Percentiles rank a stretch among this genome's conserved stretches.
Conservation (phyloP, 345 rosid species). For the Isatis tinctoria region DNA sequence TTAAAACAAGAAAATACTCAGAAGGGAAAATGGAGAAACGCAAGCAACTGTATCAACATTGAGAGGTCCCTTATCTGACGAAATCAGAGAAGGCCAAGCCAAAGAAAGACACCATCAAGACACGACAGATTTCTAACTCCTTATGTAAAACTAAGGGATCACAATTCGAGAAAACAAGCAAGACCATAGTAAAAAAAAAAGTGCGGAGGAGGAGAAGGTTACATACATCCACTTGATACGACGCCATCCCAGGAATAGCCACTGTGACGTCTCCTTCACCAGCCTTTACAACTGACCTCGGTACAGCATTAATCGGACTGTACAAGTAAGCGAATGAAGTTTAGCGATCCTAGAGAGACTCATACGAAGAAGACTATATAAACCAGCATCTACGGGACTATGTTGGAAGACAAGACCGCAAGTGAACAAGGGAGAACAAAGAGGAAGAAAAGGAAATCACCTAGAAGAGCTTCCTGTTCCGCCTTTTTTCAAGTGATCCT, state of each 20-base stretch:
- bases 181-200: not conserved
- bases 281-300: not conserved
- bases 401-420: not conserved
- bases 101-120: not conserved
- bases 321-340: not conserved
- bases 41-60: not conserved
- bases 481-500: not conserved
- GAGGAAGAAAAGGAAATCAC: not conserved
- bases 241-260: not conserved
- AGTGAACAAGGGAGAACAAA: not conserved
- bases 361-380: not conserved
- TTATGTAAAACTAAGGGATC: not conserved
- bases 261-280: not conserved
- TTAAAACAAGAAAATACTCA: not conserved
- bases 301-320: not conserved
- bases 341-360: not conserved
- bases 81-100: not conserved
- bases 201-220: not conserved
- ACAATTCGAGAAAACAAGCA: not conserved
- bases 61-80: not conserved
- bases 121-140: not conserved
- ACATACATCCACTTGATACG: conserved; percentile 15
- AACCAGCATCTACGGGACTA: not conserved
- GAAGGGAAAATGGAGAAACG: not conserved
- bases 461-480: not conserved